Evolutionary conservation across 164 flowering plant genomes (phyloP), one percentile per base, ranked within the genome.

Genomic region (Annona cherimola): DNA sequence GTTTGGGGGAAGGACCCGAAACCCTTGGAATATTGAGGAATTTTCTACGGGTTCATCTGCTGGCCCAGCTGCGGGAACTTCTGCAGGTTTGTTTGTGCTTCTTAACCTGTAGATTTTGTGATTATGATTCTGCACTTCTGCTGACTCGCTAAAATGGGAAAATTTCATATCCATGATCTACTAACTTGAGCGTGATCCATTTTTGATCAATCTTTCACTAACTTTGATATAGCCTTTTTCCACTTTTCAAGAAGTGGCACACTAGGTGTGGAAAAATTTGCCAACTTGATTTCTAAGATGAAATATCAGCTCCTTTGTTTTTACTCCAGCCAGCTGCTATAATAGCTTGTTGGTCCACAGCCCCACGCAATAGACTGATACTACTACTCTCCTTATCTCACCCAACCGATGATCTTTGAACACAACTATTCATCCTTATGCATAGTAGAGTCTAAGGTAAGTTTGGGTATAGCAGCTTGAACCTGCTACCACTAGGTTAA

Each of bases 1-100:
- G 99, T 95, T 90, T 81, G 98, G 98, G 12, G 99, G 99, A 66
- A 85, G 99, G 80, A 93, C 98, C 45, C 86, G 90, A 68, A 95
- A 95, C 79, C 99, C 97, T 12, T 95, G 99, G 97, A 95, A 95
- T 76, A 88, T 95, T 59, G 91, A 89, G 77, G 96, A 95, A 78
- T 95, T 83, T 69, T 80, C 96, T 5, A 88, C 99, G 44, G 98
- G 99, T 68, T 95, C 99, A 68, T 95, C 98, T 14, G 93, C 99
- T 73, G 99, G 98, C 42, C 93, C 99, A 75, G 98, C 96, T 74
- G 89, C 96, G 62, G 78, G 85, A 79, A 90, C 94, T 65, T 94
- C 98, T 42, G 99, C 97, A 72, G 98, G 98, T 94, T 78, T 44
- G 61, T 62, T 69, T 35, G 18, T 35, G 3, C 2, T 14, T 7